Evolutionary conservation across 116 monocot species (phyloP).

Genomic region (Posidonia oceanica): DNA sequence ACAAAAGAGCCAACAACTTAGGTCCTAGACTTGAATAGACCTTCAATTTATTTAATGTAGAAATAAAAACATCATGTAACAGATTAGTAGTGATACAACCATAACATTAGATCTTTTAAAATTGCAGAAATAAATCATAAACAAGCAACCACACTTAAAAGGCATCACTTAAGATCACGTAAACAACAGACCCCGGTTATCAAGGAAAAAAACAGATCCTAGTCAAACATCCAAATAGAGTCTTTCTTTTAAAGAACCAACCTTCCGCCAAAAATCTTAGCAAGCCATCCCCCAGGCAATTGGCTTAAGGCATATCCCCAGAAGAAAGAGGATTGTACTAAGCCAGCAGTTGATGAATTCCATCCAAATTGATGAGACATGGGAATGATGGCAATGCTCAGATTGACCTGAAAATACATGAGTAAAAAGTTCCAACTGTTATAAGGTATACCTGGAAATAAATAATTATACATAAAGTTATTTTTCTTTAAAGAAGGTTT

Average conservation of each 20-base stretch:
- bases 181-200: too few relatives aligned
- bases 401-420: slow-evolving; percentile 55
- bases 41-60: too few relatives aligned
- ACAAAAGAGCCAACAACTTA: too few relatives aligned
- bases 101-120: too few relatives aligned
- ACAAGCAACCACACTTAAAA: too few relatives aligned
- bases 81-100: too few relatives aligned
- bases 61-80: too few relatives aligned
- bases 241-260: slow-evolving; percentile 13
- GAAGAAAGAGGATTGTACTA: slow-evolving; percentile 96
- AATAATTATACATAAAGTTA: neutral
- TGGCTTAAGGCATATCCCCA: slow-evolving; percentile 99
- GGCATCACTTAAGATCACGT: too few relatives aligned
- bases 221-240: neutral
- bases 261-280: slow-evolving; percentile 96
- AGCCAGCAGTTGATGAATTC: slow-evolving; percentile 88
- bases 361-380: slow-evolving; percentile 99
- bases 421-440: neutral
- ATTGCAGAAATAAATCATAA: too few relatives aligned
- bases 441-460: neutral
- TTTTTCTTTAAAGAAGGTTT: neutral
- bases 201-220: too few relatives aligned
- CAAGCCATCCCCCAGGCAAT: slow-evolving; percentile 95
- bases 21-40: too few relatives aligned
- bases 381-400: slow-evolving; percentile 95